phyloP scores from a whole-genome alignment of 202 grass and related monocot species.

The Panicum virgatum region DNA sequence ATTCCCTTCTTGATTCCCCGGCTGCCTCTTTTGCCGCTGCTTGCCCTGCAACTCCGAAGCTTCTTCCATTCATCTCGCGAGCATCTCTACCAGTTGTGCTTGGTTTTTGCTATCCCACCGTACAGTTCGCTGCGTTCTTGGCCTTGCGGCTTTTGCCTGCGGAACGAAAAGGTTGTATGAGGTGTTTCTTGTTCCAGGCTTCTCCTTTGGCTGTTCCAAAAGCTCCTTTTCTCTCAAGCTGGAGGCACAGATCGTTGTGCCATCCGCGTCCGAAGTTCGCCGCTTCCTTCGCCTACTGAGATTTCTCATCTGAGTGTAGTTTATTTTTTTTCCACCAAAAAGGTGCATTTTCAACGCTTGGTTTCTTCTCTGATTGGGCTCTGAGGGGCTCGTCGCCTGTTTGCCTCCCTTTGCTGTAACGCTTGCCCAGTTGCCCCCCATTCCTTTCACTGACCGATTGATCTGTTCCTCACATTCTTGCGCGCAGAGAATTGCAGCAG shows the following conservation, averaged over 20 bases:
- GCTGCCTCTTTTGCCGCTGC: not conserved
- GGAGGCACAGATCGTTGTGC: not conserved
- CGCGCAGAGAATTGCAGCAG: not conserved
- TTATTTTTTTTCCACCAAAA: not conserved
- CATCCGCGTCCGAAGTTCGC: too few relatives aligned
- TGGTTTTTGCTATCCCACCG: conserved; percentile 17
- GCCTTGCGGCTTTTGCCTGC: not conserved
- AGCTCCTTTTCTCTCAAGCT: not conserved
- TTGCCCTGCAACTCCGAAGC: not conserved
- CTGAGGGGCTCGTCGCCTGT: not conserved
- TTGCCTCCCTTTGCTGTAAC: not conserved
- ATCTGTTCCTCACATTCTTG: not conserved
- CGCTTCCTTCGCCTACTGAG: not conserved
- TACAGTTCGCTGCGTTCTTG: not conserved
- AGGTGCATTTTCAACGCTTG: not conserved
- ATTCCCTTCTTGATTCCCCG: not conserved
- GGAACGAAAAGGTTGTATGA: not conserved
- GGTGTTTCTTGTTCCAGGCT: conserved; percentile 10
- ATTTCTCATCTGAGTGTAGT: not conserved
- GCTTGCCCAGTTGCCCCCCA: not conserved
- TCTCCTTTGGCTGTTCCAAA: not conserved
- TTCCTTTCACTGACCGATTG: not conserved
- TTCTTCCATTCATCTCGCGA: conserved; percentile 6
- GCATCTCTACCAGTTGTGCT: not conserved
- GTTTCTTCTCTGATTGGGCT: not conserved